Percentiles rank a stretch among this genome's conserved stretches.
Conservation (phyloP, 2,329 filamentous ascomycete species). For the Ambrosiella beaveri region DNA sequence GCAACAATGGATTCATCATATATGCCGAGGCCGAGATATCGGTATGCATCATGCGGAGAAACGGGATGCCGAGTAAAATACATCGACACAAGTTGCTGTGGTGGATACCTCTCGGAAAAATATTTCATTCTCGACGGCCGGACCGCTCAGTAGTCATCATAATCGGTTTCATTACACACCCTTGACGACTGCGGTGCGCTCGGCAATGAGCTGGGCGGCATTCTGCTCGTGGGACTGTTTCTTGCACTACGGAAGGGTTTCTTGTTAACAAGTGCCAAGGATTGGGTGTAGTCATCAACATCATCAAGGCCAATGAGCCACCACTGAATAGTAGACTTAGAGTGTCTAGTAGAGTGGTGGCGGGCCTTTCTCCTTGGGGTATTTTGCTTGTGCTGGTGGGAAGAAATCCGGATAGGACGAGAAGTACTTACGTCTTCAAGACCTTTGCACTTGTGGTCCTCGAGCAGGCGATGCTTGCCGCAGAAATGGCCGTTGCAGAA, state of each 20-base stretch:
- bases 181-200: slow-evolving; percentile 87
- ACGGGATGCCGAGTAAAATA: too few species aligned
- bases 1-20: not conserved
- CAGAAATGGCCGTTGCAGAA: slow-evolving; percentile 94
- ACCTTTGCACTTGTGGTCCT: slow-evolving; percentile 84
- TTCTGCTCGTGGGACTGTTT: slow-evolving; percentile 93
- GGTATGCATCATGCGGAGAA: too few species aligned
- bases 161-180: slow-evolving; percentile 44
- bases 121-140: not conserved
- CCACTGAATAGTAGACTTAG: slow-evolving; percentile 9
- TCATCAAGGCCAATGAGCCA: slow-evolving; percentile 27
- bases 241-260: slow-evolving; percentile 50
- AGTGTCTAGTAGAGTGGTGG: too few species aligned
- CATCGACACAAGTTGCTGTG: too few species aligned
- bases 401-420: not conserved
- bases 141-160: slow-evolving; percentile 12
- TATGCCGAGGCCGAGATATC: too few species aligned
- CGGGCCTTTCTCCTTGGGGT: not conserved
- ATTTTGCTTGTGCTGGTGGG: not conserved
- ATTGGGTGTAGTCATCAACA: slow-evolving; percentile 20
- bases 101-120: too few species aligned
- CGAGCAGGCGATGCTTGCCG: slow-evolving; percentile 81
- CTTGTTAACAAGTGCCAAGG: slow-evolving; percentile 2
- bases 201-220: slow-evolving; percentile 75
- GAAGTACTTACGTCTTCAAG: slow-evolving; percentile 58